Evolutionary conservation across 805 yeast species (phyloP), one percentile per base, ranked within the genome.

Genomic region (Schizosaccharomyces lindneri): DNA sequence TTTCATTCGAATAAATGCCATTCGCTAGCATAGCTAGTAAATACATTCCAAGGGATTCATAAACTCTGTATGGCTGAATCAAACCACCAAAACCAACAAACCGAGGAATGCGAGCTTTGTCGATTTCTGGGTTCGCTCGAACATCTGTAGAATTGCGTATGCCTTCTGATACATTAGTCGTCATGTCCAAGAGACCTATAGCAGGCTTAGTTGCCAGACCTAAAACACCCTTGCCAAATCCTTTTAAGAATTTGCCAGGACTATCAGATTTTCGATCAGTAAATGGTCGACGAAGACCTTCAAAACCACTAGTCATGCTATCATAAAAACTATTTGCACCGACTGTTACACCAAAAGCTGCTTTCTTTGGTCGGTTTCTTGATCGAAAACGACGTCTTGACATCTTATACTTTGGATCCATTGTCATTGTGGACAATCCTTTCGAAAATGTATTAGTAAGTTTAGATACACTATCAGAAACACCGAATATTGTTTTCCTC

Each of bases 151-250:
- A 86, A 69, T 84, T 88, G 63, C 89, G 78, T 60, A 93, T 88
- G 31, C 97, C 97, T 69, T 88, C 97, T 73, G 95, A 83, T 43
- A 93, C 83, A 70, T 87, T 90, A 62, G 85, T 84, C 0, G 97
- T 95, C 64, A 93, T 75, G 69, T 93, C 99, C 65, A 93, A 83
- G 29, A 93, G 70, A 13, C 99, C 99, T 66, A 90, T 88, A 0
- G 96, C 95, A 0, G 97, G 87, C 73, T 93, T 93, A 0, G 98
- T 89, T 0, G 98, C 98, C 41, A 94, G 73, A 0, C 98, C 98
- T 62, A 93, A 80, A n/a, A 94, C 69, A 17, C 98, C 98, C 67
- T 83, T 85, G 4, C 98, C 98, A 3, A 93, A 69, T 1, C 99
- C 98, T 69, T 83, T 87, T 73, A 93, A 81, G 70, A 93, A 93